Evolutionary conservation across 306 rosid species (phyloP), one percentile per base, ranked within the genome.

Genomic region (Lablab purpureus): DNA sequence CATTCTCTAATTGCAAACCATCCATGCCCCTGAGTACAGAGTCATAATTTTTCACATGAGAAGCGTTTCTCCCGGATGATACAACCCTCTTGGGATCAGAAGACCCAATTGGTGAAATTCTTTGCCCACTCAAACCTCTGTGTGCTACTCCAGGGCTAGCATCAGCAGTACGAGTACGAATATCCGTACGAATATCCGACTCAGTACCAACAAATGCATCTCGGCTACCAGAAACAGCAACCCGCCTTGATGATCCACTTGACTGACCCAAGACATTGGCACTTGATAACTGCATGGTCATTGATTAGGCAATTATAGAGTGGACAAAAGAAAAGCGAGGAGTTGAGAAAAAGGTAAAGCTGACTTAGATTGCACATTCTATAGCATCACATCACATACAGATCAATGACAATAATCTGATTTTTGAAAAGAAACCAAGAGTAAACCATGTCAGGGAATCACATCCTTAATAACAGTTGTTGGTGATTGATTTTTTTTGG

Each of bases 161-260:
- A 71, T 91, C 96, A 1, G 87, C 83, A 18, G 97, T 80, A 7
- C 87, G 93, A 1, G 89, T 50, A 17, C 93, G 97, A 23, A 84
- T 72, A 63, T 94, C 97, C 27, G 89, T 50, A 17, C 93, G 97
- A 23, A 84, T 72, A 63, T 94, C 97, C 27, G 92, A 87, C 76
- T 94, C 98, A n/a, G 91, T 85, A 74, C 90, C 89, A 67, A 77
- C 79, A 69, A 86, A 87, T 59, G 95, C 93, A 18, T 94, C 96
- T 2, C 94, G 90, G 72, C 94, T 87, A 87, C 94, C 55, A 64
- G 98, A 89, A 78, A 85, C 90, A 67, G 92, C 97, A 56, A 85
- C 94, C 54, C 94, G 93, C 87, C 97, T 89, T n/a, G 94, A 83
- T 74, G 97, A 89, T 76, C 97, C 98, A 81, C 93, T 84, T 21